phyloP scores from a whole-genome alignment of 768 basidiomycete species.

The Boletus subparvulus region DNA sequence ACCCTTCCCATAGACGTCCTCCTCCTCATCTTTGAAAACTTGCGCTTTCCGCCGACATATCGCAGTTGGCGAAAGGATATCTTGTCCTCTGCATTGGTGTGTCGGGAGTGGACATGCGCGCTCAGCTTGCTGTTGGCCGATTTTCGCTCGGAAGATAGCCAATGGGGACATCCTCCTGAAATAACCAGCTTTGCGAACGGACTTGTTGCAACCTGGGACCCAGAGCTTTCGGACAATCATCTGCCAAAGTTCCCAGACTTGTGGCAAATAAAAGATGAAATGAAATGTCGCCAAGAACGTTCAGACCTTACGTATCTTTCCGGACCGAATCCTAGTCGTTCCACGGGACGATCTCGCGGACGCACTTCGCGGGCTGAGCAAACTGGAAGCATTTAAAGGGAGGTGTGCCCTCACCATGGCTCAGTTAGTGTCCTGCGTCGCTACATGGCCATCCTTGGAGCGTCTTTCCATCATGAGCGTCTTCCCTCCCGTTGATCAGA shows the following conservation, averaged over 20 bases:
- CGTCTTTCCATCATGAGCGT: not conserved
- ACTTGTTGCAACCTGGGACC: too few relatives aligned
- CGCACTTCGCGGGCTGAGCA: not conserved
- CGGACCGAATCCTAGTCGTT: too few relatives aligned
- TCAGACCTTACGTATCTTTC: too few relatives aligned
- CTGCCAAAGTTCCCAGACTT: too few relatives aligned
- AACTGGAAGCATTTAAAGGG: not conserved
- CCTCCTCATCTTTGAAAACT: conserved; percentile 2
- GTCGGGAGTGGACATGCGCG: conserved; percentile 11
- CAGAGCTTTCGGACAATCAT: too few relatives aligned
- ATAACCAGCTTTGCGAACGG: not conserved
- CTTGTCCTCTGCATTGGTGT: conserved; percentile 8
- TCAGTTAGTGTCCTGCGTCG: conserved; percentile 1
- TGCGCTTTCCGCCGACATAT: not conserved
- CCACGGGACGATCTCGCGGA: not conserved
- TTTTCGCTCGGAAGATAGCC: not conserved
- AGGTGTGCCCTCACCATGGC: not conserved
- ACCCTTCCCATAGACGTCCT: conserved; percentile 10
- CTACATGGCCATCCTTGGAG: conserved; percentile 11
- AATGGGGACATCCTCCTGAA: conserved; percentile 4
- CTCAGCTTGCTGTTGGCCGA: conserved; percentile 9
- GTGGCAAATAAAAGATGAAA: too few relatives aligned
- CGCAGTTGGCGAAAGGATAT: conserved; percentile 5
- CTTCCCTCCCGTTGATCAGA: not conserved
- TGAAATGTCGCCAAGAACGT: not conserved